Percentiles rank a stretch among this genome's conserved stretches.
Conservation (phyloP, 1,139 yeast species). For the Hyphopichia burtonii region DNA sequence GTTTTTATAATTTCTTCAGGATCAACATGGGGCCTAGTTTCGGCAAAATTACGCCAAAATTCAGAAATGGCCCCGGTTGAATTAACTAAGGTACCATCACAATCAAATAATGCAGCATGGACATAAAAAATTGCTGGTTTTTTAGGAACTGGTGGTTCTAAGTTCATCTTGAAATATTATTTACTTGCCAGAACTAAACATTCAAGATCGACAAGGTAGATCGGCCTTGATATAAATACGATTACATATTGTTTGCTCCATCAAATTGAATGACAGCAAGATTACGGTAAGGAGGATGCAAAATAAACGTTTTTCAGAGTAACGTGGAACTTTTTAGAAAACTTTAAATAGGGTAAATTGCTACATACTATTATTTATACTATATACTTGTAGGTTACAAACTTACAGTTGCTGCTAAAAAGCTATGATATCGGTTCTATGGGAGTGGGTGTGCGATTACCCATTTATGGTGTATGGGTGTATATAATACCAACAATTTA, state of each 20-base stretch:
- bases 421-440: background rate
- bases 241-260: background rate
- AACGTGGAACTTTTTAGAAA: too few species aligned
- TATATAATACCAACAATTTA: too few species aligned
- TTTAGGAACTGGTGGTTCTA: constrained; percentile 6
- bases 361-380: too few species aligned
- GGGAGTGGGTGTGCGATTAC: too few species aligned
- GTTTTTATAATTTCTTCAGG: constrained; percentile 15
- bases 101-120: constrained; percentile 15
- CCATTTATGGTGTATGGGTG: too few species aligned
- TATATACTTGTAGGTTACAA: too few species aligned
- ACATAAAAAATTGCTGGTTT: constrained; percentile 14
- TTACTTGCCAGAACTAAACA: too few species aligned
- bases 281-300: background rate
- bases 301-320: background rate
- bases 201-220: too few species aligned
- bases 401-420: constrained; percentile 1
- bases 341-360: too few species aligned
- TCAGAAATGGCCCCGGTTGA: constrained; percentile 16
- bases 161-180: background rate
- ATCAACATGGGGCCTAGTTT: constrained; percentile 15
- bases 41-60: constrained; percentile 15
- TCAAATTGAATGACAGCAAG: background rate
- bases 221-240: too few species aligned
- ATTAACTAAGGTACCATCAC: constrained; percentile 16